A percentile compares a stretch with the other conserved stretches of the same genome.
These are phyloP conservation scores for Prunus fruticosa DNA, from an alignment of 306 rosid genomes.

Conservation along the genomic window DNA sequence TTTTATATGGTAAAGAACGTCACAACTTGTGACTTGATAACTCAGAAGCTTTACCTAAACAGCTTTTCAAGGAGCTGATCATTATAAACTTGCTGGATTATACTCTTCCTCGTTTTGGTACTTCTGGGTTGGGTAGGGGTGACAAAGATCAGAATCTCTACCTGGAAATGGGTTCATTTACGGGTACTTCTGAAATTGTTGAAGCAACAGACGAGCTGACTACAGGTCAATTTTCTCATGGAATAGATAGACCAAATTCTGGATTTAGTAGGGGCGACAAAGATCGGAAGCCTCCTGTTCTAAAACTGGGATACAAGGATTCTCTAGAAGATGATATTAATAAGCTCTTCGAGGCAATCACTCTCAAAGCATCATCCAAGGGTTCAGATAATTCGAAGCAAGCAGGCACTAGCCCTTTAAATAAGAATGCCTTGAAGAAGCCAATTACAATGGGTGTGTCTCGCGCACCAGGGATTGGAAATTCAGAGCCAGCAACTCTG, in stretches of 20 bases:
- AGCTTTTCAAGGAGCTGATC: constrained; percentile 23
- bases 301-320: constrained; percentile 60
- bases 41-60: constrained; percentile 5
- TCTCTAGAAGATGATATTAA: constrained; percentile 71
- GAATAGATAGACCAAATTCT: constrained; percentile 18
- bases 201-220: constrained; percentile 72
- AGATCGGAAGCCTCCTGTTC: constrained; percentile 45
- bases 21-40: constrained; percentile 14
- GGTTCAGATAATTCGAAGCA: constrained; percentile 42
- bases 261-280: constrained; percentile 32
- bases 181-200: constrained; percentile 85
- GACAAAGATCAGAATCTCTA: constrained; percentile 3
- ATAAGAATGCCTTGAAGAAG: constrained; percentile 67
- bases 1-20: constrained; percentile 25
- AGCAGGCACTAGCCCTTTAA: constrained; percentile 52
- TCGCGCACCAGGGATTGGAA: constrained; percentile 62
- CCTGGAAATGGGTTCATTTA: constrained; percentile 69
- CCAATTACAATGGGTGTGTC: constrained; percentile 62
- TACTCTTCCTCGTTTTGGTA: constrained; percentile 12
- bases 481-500: constrained; percentile 62
- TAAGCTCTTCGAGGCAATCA: constrained; percentile 65
- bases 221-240: constrained; percentile 37
- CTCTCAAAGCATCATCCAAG: constrained; percentile 57
- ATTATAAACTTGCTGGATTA: constrained; percentile 20
- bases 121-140: background rate